These are phyloP conservation scores for Stachybotrys chartarum DNA, from an alignment of 2,329 filamentous ascomycete genomes.

Conservation along the genomic window DNA sequence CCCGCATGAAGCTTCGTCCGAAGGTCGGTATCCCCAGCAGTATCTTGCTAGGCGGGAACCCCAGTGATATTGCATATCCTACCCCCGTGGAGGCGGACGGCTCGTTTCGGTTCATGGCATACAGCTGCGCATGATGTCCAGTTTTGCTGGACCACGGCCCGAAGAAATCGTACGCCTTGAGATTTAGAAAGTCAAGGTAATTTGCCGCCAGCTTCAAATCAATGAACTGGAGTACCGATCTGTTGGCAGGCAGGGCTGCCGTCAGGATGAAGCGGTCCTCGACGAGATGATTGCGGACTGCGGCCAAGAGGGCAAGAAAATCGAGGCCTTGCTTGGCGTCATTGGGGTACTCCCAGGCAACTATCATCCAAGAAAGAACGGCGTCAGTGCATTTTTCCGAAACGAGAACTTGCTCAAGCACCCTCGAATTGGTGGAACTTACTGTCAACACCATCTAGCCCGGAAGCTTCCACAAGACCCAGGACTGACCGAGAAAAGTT, in stretches of 20 bases:
- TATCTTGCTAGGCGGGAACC: constrained; percentile 64
- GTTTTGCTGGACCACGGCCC: constrained; percentile 61
- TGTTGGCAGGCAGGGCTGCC: constrained; percentile 62
- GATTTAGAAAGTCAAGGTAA: constrained; percentile 68
- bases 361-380: constrained; percentile 30
- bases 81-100: constrained; percentile 62
- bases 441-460: constrained; percentile 62
- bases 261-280: constrained; percentile 63
- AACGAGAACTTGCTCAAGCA: not conserved
- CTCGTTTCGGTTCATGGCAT: constrained; percentile 51
- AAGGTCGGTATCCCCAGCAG: constrained; percentile 70
- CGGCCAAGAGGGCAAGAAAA: constrained; percentile 62
- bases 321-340: constrained; percentile 59
- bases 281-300: constrained; percentile 60
- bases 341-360: constrained; percentile 74
- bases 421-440: constrained; percentile 10
- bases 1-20: constrained; percentile 66
- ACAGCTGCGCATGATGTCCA: constrained; percentile 73
- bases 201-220: constrained; percentile 55
- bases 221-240: constrained; percentile 61
- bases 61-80: constrained; percentile 55
- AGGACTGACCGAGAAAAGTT: constrained; percentile 64
- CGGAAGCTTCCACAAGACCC: constrained; percentile 62
- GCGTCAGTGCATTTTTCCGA: too few relatives aligned
- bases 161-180: constrained; percentile 76